Conservation (phyloP, 2,329 filamentous ascomycete species). For the Proliferodiscus dingleyae region DNA sequence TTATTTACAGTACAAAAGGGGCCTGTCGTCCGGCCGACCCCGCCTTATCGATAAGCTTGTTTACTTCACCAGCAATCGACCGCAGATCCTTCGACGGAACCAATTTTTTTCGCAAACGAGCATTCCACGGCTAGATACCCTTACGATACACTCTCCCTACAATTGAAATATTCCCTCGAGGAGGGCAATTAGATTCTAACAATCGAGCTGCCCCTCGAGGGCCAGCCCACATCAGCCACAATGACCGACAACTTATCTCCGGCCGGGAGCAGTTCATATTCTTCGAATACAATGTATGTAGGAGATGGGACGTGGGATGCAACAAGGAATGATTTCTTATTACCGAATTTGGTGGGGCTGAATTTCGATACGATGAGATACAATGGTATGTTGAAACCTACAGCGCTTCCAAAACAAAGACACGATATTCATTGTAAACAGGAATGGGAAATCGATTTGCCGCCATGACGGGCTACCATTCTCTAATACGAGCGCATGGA, state of each 20-base stretch:
- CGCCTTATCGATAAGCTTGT: not conserved
- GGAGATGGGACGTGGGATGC: constrained; percentile 84
- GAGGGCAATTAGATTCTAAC: not conserved
- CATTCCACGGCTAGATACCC: constrained; percentile 15
- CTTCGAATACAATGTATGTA: constrained; percentile 68
- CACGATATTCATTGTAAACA: constrained; percentile 15
- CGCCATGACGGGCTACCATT: constrained; percentile 64
- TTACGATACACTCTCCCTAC: constrained; percentile 1
- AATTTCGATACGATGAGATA: constrained; percentile 81
- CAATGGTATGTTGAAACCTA: constrained; percentile 56
- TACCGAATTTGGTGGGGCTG: constrained; percentile 71
- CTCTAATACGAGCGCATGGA: constrained; percentile 65
- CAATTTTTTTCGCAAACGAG: not conserved
- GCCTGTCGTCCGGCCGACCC: not conserved
- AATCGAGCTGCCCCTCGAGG: constrained; percentile 15
- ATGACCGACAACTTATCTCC: constrained; percentile 37
- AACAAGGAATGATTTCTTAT: constrained; percentile 67
- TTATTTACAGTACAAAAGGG: not conserved
- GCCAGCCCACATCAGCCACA: constrained; percentile 17
- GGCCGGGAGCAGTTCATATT: constrained; percentile 68
- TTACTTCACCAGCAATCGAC: not conserved
- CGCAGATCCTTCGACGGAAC: not conserved
- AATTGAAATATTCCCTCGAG: not conserved
- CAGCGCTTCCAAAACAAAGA: not conserved
- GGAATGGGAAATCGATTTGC: constrained; percentile 81